These are phyloP conservation scores for Aspergillus sp. DNA, from an alignment of 2,329 filamentous ascomycete species.

Conservation along the genomic window DNA sequence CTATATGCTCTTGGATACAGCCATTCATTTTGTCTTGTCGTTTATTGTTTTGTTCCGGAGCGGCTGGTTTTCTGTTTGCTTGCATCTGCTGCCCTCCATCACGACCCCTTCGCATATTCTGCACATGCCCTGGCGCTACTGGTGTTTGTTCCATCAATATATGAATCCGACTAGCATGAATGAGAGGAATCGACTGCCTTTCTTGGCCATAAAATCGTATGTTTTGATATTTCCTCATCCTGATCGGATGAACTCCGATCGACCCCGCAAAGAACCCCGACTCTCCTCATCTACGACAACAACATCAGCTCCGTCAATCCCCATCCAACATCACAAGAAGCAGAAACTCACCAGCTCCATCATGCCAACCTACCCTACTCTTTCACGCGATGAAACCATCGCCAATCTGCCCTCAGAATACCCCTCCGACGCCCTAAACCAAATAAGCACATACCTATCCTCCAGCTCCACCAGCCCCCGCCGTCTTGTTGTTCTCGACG, in stretches of 20 bases:
- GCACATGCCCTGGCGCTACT: conserved; percentile 26
- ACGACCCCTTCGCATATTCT: conserved; percentile 24
- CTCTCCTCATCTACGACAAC: background rate
- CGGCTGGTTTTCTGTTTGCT: conserved; percentile 9
- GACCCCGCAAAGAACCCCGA: background rate
- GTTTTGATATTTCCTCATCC: background rate
- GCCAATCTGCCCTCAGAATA: conserved; percentile 30
- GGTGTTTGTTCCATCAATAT: conserved; percentile 17
- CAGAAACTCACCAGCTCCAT: background rate
- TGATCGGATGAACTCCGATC: conserved; percentile 7
- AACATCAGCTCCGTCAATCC: background rate
- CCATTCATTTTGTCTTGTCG: conserved; percentile 13
- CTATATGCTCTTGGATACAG: conserved; percentile 21
- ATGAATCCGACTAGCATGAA: conserved; percentile 7
- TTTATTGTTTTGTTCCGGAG: conserved; percentile 15
- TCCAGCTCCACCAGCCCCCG: conserved; percentile 23
- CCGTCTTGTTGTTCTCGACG: conserved; percentile 46
- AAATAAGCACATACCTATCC: conserved; percentile 30
- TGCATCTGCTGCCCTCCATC: conserved; percentile 11
- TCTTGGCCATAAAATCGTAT: background rate
- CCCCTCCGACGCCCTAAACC: conserved; percentile 29
- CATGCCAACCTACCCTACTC: conserved; percentile 26
- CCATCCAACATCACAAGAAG: background rate
- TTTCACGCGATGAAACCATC: conserved; percentile 28
- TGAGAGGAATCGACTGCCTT: conserved; percentile 9